phyloP scores from a whole-genome alignment of 306 rosid genomes.

The Cicer bijugum region DNA sequence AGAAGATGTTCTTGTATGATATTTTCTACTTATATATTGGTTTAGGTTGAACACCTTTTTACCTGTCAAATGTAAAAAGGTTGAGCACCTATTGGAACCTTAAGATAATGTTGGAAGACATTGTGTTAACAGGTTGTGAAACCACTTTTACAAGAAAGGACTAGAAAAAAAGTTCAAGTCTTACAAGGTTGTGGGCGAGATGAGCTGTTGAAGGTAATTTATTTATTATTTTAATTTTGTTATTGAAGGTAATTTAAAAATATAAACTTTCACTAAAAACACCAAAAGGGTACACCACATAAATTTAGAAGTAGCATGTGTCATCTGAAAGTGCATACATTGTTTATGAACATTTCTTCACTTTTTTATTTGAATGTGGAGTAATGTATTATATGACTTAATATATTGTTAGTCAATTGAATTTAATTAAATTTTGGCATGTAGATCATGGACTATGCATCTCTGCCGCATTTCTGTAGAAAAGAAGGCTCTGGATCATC shows the following conservation, averaged over 20 bases:
- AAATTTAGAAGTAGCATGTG: not conserved
- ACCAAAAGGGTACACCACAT: not conserved
- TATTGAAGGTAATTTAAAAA: not conserved
- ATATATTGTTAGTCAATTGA: slow-evolving; percentile 14
- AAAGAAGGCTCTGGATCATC: slow-evolving; percentile 76
- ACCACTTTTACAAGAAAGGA: slow-evolving; percentile 97
- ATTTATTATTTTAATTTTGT: not conserved
- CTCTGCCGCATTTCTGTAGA: slow-evolving; percentile 84
- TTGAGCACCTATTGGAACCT: slow-evolving; percentile 27
- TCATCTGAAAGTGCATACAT: not conserved
- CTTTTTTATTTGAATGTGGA: not conserved
- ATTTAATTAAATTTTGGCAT: slow-evolving; percentile 41
- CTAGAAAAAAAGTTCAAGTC: slow-evolving; percentile 85
- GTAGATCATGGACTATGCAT: slow-evolving; percentile 80
- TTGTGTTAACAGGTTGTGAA: slow-evolving; percentile 74
- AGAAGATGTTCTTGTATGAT: slow-evolving; percentile 33
- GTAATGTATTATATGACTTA: slow-evolving; percentile 3
- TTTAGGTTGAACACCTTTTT: slow-evolving; percentile 19
- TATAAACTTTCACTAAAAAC: not conserved
- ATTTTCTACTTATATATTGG: slow-evolving; percentile 8
- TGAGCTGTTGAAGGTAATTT: slow-evolving; percentile 79
- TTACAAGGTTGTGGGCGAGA: slow-evolving; percentile 84
- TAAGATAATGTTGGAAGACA: slow-evolving; percentile 21
- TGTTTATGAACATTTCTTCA: slow-evolving; percentile 21
- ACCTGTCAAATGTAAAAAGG: not conserved